Conservation (phyloP, 2,329 filamentous ascomycete genomes). For the Lasiodiplodia citricola region DNA sequence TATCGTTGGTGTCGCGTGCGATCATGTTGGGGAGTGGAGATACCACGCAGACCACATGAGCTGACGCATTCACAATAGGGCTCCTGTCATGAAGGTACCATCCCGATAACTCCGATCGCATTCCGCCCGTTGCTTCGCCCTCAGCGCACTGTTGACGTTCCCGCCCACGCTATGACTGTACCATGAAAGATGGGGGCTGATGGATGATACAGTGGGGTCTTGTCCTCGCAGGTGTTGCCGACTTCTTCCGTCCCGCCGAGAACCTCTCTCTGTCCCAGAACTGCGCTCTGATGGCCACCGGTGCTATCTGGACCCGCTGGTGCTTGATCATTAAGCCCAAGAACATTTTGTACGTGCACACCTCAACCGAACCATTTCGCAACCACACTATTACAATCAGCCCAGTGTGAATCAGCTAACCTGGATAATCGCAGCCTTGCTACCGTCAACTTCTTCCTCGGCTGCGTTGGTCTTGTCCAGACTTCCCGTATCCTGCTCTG, state of each 20-base stretch:
- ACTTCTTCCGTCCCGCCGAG: slow-evolving; percentile 88
- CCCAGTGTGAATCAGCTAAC: slow-evolving; percentile 21
- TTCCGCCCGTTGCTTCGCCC: background rate
- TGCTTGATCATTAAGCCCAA: slow-evolving; percentile 95
- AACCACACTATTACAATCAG: background rate
- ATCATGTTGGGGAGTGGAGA: background rate
- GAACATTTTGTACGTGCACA: slow-evolving; percentile 76
- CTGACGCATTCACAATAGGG: slow-evolving; percentile 61
- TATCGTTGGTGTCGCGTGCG: background rate
- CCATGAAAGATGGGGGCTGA: background rate
- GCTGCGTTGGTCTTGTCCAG: slow-evolving; percentile 83
- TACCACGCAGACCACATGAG: slow-evolving; percentile 2
- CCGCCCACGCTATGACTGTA: slow-evolving; percentile 14
- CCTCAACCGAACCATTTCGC: background rate
- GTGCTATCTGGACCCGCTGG: slow-evolving; percentile 98
- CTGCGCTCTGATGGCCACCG: slow-evolving; percentile 84
- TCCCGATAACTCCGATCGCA: background rate
- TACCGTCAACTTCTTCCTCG: slow-evolving; percentile 97
- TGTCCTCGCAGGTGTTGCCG: slow-evolving; percentile 88
- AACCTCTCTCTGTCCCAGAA: slow-evolving; percentile 95
- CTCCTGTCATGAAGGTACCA: slow-evolving; percentile 85
- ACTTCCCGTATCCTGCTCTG: slow-evolving; percentile 75
- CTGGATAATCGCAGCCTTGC: slow-evolving; percentile 68
- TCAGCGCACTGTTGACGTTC: slow-evolving; percentile 1
- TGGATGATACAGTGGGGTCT: slow-evolving; percentile 74